Evolutionary conservation across 2,329 filamentous ascomycete genomes (phyloP).

Genomic region (Pseudopyricularia javanii): DNA sequence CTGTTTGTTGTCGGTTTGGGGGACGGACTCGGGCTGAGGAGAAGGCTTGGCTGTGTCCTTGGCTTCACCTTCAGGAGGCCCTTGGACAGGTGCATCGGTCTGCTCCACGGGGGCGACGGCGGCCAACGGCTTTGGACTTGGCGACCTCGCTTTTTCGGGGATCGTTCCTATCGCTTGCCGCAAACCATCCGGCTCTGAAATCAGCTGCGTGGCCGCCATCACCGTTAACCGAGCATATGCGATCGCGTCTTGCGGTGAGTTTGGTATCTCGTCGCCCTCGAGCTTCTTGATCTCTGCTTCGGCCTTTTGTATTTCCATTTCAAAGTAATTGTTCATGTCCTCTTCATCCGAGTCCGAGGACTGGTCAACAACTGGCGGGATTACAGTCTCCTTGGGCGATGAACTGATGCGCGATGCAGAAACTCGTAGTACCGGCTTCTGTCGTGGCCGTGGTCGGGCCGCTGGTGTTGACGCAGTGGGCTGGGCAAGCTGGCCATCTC

Average conservation of each 20-base stretch:
- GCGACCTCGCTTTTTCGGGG: slow-evolving; percentile 13
- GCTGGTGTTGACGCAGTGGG: not conserved
- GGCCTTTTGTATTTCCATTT: slow-evolving; percentile 37
- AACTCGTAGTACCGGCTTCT: slow-evolving; percentile 15
- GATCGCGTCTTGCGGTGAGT: slow-evolving; percentile 28
- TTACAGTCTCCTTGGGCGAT: slow-evolving; percentile 21
- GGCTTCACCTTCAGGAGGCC: not conserved
- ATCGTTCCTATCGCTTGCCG: slow-evolving; percentile 28
- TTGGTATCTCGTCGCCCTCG: slow-evolving; percentile 21
- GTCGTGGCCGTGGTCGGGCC: not conserved
- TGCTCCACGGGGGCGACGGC: not conserved
- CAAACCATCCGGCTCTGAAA: slow-evolving; percentile 30
- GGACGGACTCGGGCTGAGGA: not conserved
- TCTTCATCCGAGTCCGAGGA: slow-evolving; percentile 46
- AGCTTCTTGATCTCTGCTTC: slow-evolving; percentile 36
- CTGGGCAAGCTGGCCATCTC: not conserved
- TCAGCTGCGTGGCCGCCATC: slow-evolving; percentile 33
- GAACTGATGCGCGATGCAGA: slow-evolving; percentile 23
- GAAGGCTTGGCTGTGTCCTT: not conserved
- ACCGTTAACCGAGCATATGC: slow-evolving; percentile 32
- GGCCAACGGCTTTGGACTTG: not conserved
- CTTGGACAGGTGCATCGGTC: not conserved
- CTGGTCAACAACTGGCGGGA: slow-evolving; percentile 20
- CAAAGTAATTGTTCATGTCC: slow-evolving; percentile 44
- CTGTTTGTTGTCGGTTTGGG: not conserved